Evolutionary conservation across 768 basidiomycete genomes (phyloP), one percentile per base, ranked within the genome.

Genomic region (Lyophyllum semitale): DNA sequence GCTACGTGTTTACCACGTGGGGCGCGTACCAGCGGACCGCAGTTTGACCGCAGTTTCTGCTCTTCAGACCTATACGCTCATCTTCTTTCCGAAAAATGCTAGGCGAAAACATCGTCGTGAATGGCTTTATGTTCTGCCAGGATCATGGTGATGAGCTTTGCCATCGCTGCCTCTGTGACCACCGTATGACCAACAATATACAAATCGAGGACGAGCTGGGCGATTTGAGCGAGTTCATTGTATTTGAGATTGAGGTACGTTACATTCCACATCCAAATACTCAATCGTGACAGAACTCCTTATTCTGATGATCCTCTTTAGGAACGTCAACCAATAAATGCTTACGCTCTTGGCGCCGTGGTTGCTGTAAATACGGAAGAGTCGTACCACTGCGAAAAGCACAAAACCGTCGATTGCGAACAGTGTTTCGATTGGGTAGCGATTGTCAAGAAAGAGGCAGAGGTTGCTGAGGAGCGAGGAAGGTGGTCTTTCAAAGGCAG

Each of bases 391-490:
- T 72, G 74, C 58, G 51, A 51, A 25, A 48, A 54, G 35, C 74
- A 75, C 51, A 47, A 63, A 27, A 59, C 40, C 15, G 57, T 66
- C 18, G 67, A 74, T 41, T 75, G 74, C 44, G 43, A 47, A 9
- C 57, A 40, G 15, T 76, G 74, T 55, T 75, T 76, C 35, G 60
- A 74, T 57, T 76, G 74, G 74, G 64, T 67, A 13, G 54, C 44
- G n/a, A 53, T 69, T 30, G 63, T 73, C 20, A 67, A 63, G 44
- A 54, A 63, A 25, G 64, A 70, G 48, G 66, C 66, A 1, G 58
- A 65, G 32, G 55, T 57, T 27, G 57, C 58, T 0, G 62, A 63
- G n/a, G 62, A 60, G 35, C 49, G 58, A n/a, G 68, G 61, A 5
- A 49, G 62, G 18, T 69, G 67, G 68, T 26, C 37, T 51, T 63